Conservation (phyloP, 208 protist genomes). For the Wallacemonas sp. region DNA sequence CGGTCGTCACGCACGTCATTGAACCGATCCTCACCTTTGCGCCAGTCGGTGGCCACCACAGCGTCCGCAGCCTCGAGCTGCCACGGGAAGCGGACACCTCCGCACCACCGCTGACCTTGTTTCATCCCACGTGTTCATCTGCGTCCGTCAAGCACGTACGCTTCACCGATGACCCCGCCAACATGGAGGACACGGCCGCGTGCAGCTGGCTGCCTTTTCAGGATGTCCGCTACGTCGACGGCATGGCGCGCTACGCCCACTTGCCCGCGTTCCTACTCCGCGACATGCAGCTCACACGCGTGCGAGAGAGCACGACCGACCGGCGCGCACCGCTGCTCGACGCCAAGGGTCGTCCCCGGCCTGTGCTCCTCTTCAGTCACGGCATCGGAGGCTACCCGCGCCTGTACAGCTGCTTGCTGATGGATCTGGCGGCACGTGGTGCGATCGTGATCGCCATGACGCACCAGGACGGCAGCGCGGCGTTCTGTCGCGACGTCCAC, state of each 20-base stretch:
- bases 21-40: conserved; percentile 47
- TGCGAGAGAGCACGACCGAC: conserved; percentile 24
- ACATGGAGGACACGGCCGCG: too few relatives aligned
- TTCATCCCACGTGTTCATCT: conserved; percentile 47
- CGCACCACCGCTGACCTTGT: conserved; percentile 58
- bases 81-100: conserved; percentile 13
- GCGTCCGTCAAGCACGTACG: conserved; percentile 3
- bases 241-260: conserved; percentile 48
- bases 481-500: conserved; percentile 63
- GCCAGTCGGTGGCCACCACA: conserved; percentile 49
- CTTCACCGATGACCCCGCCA: too few relatives aligned
- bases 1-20: conserved; percentile 18
- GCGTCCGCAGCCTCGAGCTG: conserved; percentile 50
- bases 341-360: conserved; percentile 31
- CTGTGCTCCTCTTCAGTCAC: conserved; percentile 81
- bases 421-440: conserved; percentile 74
- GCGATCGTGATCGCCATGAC: conserved; percentile 63
- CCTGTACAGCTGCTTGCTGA: conserved; percentile 68
- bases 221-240: conserved; percentile 56
- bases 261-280: conserved; percentile 57
- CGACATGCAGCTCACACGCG: conserved; percentile 41
- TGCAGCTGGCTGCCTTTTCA: conserved; percentile 71
- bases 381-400: conserved; percentile 63
- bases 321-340: conserved; percentile 36
- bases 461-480: conserved; percentile 81